These are phyloP conservation scores for Porphyrellus cyaneotinctus DNA, from an alignment of 768 basidiomycete genomes.

Conservation along the genomic window DNA sequence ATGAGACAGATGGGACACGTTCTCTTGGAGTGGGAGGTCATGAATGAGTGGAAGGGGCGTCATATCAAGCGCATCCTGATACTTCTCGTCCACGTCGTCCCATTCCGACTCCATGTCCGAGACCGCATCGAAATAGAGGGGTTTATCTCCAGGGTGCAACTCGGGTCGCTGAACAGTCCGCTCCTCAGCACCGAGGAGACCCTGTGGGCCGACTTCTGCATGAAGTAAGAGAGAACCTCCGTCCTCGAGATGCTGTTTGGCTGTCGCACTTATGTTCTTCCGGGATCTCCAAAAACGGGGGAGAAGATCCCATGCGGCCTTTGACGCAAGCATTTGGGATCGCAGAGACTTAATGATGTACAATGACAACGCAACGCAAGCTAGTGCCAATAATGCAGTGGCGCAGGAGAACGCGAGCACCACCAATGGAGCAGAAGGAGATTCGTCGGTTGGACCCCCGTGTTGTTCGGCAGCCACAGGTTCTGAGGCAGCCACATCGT, in stretches of 20 bases:
- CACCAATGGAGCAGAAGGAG: slow-evolving; percentile 7
- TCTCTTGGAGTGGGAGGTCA: slow-evolving; percentile 20
- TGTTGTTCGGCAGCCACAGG: background rate
- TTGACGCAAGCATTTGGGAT: slow-evolving; percentile 18
- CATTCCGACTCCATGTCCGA: slow-evolving; percentile 24
- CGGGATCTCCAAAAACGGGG: slow-evolving; percentile 14
- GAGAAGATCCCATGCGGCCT: slow-evolving; percentile 23
- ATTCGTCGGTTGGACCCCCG: background rate
- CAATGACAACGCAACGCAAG: slow-evolving; percentile 19
- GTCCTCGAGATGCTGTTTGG: background rate
- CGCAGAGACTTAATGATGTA: slow-evolving; percentile 20
- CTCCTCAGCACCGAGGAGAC: slow-evolving; percentile 3
- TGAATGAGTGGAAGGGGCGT: slow-evolving; percentile 18
- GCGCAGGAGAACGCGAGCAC: slow-evolving; percentile 27
- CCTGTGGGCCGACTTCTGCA: background rate
- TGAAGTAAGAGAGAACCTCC: background rate
- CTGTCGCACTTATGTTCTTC: background rate
- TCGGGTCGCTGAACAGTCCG: background rate
- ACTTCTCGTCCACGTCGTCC: slow-evolving; percentile 30
- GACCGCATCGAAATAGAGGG: slow-evolving; percentile 5
- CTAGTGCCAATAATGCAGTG: slow-evolving; percentile 21
- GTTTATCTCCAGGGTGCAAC: slow-evolving; percentile 1
- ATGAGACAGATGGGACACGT: slow-evolving; percentile 5
- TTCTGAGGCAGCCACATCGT: background rate
- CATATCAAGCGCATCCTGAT: slow-evolving; percentile 28